Base-by-base conservation (phyloP, 2,329 filamentous ascomycete species). In the Penicillium expansum region DNA sequence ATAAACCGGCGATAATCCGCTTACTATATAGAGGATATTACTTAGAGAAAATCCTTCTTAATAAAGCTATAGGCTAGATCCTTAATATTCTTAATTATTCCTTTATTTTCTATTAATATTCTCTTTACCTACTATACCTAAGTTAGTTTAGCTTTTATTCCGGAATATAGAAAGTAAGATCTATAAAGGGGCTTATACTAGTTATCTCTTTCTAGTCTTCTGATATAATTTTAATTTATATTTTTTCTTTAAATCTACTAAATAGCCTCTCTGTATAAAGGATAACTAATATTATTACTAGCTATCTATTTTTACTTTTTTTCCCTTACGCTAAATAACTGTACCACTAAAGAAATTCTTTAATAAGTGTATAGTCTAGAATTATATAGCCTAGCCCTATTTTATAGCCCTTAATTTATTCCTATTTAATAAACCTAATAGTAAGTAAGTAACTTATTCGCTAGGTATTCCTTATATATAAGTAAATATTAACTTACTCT, bases 311-410 rank as follows among this genome's bases (percentile, higher is more conserved):
- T 37, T 62, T 55, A 50, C 49, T 55, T 54, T 56, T 59, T 42
- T 48, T 56, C 14, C 55, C 50, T 50, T 27, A 27, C 43, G 52
- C 47, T 4, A 14, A 24, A 48, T 58, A 22, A 56, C 32, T 35
- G 13, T 62, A 62, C 55, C 38, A 62, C 35, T 52, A 49, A 20
- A 62, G 10, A 35, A 62, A 60, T 51, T 62, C 60, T 58, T 62
- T 62, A 18, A 60, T 45, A 11, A 56, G 32, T 33, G 6, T 42
- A 52, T 62, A n/a, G 30, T 58, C 57, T 58, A 24, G 55, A 48
- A 51, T 49, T 22, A 27, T n/a, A 55, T 24, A 60, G 13, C 43
- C 37, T 47, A 35, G 55, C 27, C 55, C 47, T 4, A 39, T 55
- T 27, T n/a, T 60, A 60, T n/a, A n/a, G 33, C 48, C 48, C 30